Base-by-base conservation (phyloP, 164 flowering plant species). In the Hamamelis virginiana region DNA sequence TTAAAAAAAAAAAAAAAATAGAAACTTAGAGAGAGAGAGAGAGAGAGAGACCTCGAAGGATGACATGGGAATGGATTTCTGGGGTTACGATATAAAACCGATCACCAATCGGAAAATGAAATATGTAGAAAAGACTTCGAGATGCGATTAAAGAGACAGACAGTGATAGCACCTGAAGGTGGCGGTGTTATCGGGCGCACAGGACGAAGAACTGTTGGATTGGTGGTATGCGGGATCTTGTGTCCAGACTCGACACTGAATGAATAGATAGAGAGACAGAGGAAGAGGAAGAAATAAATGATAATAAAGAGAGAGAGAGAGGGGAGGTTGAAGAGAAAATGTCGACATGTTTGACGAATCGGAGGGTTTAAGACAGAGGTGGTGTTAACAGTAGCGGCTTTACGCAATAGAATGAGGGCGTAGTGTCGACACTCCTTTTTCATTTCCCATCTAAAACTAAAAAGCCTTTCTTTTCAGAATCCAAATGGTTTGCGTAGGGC, bases 381-480 rank as follows among this genome's bases (percentile, higher is more conserved):
- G 3, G 38, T 46, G 50, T 10, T n/a, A 2, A 2, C 67, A 57
- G 67, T 47, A 61, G 58, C 41, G 71, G 60, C 79, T 59, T 67
- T 78, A 62, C 62, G 76, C 12, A 64, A n/a, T 45, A 43, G 43
- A 27, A 76, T 75, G 79, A 75, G 68, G 60, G 74, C 45, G 80
- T 52, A 51, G 68, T 84, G 88, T 80, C 88, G 88, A 84, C 84
- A 82, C 72, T 47, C 43, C 9, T 38, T 21, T 4, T 18, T 21
- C 12, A n/a, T n/a, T n/a, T n/a, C n/a, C n/a, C n/a, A n/a, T n/a
- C n/a, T n/a, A n/a, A n/a, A n/a, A n/a, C n/a, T n/a, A n/a, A n/a
- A n/a, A n/a, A n/a, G n/a, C n/a, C n/a, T n/a, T n/a, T n/a, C n/a
- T n/a, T n/a, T n/a, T n/a, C n/a, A n/a, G n/a, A n/a, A n/a, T n/a